phyloP scores from a whole-genome alignment of 345 rosid species.

The Brassica incana region DNA sequence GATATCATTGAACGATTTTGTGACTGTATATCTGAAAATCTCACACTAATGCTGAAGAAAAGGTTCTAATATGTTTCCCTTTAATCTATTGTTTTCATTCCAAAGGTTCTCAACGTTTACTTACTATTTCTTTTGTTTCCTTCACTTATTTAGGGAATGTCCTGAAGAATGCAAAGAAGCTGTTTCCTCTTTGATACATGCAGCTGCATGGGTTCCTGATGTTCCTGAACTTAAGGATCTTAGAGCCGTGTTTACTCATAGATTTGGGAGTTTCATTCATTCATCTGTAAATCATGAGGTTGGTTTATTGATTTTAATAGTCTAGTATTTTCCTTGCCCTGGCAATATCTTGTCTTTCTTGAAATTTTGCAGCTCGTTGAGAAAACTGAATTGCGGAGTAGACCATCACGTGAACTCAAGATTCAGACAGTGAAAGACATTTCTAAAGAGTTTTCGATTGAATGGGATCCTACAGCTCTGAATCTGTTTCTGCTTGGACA shows the following conservation, averaged over 20 bases:
- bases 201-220: conserved; percentile 85
- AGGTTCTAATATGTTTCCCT: conserved; percentile 37
- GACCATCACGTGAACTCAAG: conserved; percentile 54
- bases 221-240: conserved; percentile 77
- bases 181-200: conserved; percentile 59
- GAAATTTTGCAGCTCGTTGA: conserved; percentile 49
- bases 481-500: conserved; percentile 54
- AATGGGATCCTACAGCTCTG: conserved; percentile 67
- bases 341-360: background rate
- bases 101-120: background rate
- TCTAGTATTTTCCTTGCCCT: background rate
- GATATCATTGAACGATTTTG: conserved; percentile 56
- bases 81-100: background rate
- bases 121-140: background rate
- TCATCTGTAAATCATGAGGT: conserved; percentile 63
- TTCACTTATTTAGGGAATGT: conserved; percentile 55
- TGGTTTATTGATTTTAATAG: background rate
- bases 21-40: conserved; percentile 45
- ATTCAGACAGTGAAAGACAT: conserved; percentile 58
- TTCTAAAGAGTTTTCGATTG: conserved; percentile 54
- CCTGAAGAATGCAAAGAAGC: conserved; percentile 87
- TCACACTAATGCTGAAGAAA: conserved; percentile 59
- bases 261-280: conserved; percentile 57
- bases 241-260: conserved; percentile 50
- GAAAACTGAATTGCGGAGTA: conserved; percentile 39